Base-by-base conservation (phyloP, 2,329 filamentous ascomycete genomes). In the Exophiala bonariae region DNA sequence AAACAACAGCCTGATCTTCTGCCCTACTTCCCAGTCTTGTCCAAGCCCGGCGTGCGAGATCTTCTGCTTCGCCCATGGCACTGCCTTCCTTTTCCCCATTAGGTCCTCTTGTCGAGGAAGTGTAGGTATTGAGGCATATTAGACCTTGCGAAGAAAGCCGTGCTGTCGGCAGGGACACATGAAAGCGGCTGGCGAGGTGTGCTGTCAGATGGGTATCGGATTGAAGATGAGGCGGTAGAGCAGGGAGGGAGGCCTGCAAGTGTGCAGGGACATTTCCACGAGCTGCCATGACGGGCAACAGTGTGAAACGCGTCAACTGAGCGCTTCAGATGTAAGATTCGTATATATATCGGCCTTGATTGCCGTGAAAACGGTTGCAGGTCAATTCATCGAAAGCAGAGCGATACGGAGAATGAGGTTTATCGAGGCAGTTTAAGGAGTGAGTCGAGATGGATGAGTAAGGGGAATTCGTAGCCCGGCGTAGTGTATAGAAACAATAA, bases 101-200 rank as follows among this genome's bases (percentile, higher is more conserved):
- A 3, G 87, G 82, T 17, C 91, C 92, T 64, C 90, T 91, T 44
- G 86, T 80, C 1, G 92, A 92, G 9, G 89, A 88, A 9, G 89
- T 92, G 67, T 95, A 97, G 16, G 91, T 99, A 74, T 99, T 99
- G 56, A 99, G 76, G 42, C 88, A 87, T 63, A 99, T 86, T 59
- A 97, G 79, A 39, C 86, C 93, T 65, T 97, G 91, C 1, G 90
- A 95, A 1, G 91, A 96, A 14, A 99, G 81, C 39, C 83, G 82
- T 43, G 93, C 89, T 1, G 91, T 95, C 8, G 93, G 90, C 49
- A 93, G 75, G 44, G 88, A 87, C 43, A 95, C 87, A 72, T 99
- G 93, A 69, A 96, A 99, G 44, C 73, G 69, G 59, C 73, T 76
- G n/a, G 73, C 73, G 22, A 76, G 61, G 63, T 76, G 73, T 3